A percentile compares a stretch with the other conserved stretches of the same genome.
These are phyloP conservation scores for Suaeda aralocaspica DNA, from an alignment of 148 eudicot species.

Conservation along the genomic window DNA sequence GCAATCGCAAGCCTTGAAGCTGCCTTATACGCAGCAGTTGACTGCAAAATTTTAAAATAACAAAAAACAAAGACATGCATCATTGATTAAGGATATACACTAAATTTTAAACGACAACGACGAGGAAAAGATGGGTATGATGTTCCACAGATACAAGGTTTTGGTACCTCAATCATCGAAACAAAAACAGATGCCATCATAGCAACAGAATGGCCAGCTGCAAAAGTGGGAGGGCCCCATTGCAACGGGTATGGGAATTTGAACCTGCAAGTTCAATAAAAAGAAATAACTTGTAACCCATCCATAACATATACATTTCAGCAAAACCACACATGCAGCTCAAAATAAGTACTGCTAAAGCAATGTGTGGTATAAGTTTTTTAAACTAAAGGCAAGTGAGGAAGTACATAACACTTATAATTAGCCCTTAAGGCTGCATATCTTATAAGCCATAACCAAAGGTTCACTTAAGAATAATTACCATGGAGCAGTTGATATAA, in stretches of 20 bases:
- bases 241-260: slow-evolving; percentile 95
- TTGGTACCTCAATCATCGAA: slow-evolving; percentile 96
- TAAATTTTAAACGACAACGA: neutral
- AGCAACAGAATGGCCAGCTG: slow-evolving; percentile 88
- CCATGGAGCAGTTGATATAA: slow-evolving; percentile 95
- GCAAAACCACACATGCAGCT: too few relatives aligned
- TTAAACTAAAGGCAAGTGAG: too few relatives aligned
- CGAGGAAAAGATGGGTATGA: neutral
- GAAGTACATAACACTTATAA: too few relatives aligned
- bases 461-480: slow-evolving; percentile 21
- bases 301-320: neutral
- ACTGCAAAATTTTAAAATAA: slow-evolving; percentile 51
- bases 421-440: too few relatives aligned
- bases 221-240: slow-evolving; percentile 98
- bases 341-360: too few relatives aligned
- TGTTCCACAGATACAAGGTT: too few relatives aligned
- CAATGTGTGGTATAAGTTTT: too few relatives aligned
- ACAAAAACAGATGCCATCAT: slow-evolving; percentile 99
- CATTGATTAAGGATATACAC: too few relatives aligned
- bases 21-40: slow-evolving; percentile 93
- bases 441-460: neutral
- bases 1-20: slow-evolving; percentile 99
- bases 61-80: too few relatives aligned
- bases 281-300: neutral
- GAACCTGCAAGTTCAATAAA: slow-evolving; percentile 55